phyloP scores from a whole-genome alignment of 768 basidiomycete species.

The Grammothele lineata region DNA sequence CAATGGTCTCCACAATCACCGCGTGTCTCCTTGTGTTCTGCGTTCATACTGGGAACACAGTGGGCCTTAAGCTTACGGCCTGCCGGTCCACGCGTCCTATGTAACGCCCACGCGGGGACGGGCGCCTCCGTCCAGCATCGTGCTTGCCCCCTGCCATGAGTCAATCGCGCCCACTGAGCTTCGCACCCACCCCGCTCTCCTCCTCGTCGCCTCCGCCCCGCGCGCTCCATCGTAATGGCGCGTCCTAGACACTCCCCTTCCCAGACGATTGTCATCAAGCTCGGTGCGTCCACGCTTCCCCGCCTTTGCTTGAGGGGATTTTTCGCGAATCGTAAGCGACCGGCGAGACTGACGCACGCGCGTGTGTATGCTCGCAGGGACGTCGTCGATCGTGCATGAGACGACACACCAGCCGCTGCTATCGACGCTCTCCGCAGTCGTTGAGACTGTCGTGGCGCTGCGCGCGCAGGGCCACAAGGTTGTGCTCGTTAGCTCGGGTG shows the following conservation, averaged over 20 bases:
- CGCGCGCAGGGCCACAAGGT: constrained; percentile 85
- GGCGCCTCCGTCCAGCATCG: too few species aligned
- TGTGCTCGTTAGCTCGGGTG: constrained; percentile 93
- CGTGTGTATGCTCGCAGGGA: constrained; percentile 47
- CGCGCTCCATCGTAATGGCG: constrained; percentile 13
- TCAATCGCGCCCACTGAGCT: constrained; percentile 1
- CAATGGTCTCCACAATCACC: too few species aligned
- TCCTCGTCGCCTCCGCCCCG: neutral
- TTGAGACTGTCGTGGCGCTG: constrained; percentile 83
- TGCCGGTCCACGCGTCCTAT: too few species aligned
- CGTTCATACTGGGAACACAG: too few species aligned
- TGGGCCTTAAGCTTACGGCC: too few species aligned
- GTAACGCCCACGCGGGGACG: too few species aligned
- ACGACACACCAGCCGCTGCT: constrained; percentile 89
- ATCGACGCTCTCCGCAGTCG: constrained; percentile 85
- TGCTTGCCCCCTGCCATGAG: constrained; percentile 13
- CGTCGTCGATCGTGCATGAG: constrained; percentile 96
- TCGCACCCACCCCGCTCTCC: too few species aligned
- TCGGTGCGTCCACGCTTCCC: constrained; percentile 19
- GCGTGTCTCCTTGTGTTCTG: too few species aligned
- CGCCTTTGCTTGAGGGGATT: too few species aligned
- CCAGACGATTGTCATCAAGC: constrained; percentile 30
- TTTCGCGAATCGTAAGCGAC: too few species aligned
- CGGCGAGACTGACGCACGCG: neutral
- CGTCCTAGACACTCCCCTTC: constrained; percentile 22